These are phyloP conservation scores for Kockovaella imperatae DNA, from an alignment of 768 basidiomycete species.

Conservation along the genomic window DNA sequence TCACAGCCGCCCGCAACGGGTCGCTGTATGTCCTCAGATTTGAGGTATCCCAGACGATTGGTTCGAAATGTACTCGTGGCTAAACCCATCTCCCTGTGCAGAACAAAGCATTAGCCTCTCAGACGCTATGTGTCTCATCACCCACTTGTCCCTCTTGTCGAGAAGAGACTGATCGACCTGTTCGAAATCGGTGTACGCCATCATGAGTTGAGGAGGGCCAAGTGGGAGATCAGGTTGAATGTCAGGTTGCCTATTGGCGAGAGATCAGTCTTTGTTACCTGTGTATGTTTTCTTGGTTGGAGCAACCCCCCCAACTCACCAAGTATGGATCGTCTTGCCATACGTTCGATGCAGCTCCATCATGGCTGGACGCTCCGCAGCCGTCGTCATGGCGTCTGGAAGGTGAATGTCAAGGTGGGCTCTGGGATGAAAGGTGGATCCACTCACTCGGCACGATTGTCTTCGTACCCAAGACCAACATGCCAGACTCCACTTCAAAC, in stretches of 20 bases:
- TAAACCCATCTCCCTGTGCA: conserved; percentile 38
- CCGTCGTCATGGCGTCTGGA: conserved; percentile 26
- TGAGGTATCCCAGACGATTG: conserved; percentile 46
- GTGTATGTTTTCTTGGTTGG: background rate
- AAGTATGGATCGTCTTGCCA: conserved; percentile 48
- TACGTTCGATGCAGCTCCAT: conserved; percentile 50
- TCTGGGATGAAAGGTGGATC: background rate
- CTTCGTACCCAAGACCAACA: conserved; percentile 36
- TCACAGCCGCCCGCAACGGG: conserved; percentile 41
- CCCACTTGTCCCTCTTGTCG: conserved; percentile 42
- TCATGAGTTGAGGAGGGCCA: conserved; percentile 51
- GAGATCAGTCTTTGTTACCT: background rate
- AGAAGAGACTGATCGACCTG: conserved; percentile 44
- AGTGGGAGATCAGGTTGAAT: conserved; percentile 48
- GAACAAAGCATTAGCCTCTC: background rate
- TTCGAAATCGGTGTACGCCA: conserved; percentile 47
- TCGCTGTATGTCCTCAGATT: conserved; percentile 44
- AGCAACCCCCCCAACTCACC: conserved; percentile 9
- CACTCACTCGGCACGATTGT: conserved; percentile 32
- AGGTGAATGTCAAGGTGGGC: background rate
- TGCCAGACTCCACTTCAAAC: conserved; percentile 35
- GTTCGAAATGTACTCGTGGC: conserved; percentile 45
- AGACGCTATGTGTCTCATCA: background rate
- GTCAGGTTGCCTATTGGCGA: conserved; percentile 40
- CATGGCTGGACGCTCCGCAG: conserved; percentile 46